Conservation (phyloP, 345 rosid species). For the Raphanus sativus region DNA sequence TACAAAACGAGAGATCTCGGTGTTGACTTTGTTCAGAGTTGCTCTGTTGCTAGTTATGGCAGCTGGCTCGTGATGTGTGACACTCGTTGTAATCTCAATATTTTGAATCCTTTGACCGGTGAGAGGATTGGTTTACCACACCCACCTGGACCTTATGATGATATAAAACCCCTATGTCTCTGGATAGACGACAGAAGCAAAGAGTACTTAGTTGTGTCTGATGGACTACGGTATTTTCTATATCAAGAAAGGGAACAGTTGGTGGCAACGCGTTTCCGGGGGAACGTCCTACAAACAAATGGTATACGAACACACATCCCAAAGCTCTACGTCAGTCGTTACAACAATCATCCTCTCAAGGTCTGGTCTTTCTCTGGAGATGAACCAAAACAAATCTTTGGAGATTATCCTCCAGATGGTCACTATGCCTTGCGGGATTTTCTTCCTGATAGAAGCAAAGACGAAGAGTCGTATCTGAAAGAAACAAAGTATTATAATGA, state of each 20-base stretch:
- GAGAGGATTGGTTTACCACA: background rate
- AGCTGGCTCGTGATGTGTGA: constrained; percentile 21
- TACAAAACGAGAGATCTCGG: constrained; percentile 15
- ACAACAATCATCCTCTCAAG: no score
- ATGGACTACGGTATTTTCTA: background rate
- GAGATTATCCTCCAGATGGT: no score
- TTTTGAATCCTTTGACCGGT: constrained; percentile 4
- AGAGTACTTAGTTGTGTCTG: background rate
- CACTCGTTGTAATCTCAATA: background rate
- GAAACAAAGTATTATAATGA: no score
- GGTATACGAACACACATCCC: no score
- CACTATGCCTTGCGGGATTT: no score
- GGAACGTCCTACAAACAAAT: no score
- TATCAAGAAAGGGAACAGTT: background rate
- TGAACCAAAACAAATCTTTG: no score
- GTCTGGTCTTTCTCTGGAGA: no score
- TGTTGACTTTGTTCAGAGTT: background rate
- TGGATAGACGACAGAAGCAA: background rate
- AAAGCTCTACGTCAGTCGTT: no score
- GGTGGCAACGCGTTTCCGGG: no score
- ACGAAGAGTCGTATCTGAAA: no score
- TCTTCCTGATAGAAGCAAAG: no score
- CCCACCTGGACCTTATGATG: background rate
- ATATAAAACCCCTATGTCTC: background rate
- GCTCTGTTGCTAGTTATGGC: background rate